A percentile compares a stretch with the other conserved stretches of the same genome.
These are phyloP conservation scores for Rhizopus microsporus DNA, from an alignment of 371 early-diverging fungal genomes.

Conservation along the genomic window DNA sequence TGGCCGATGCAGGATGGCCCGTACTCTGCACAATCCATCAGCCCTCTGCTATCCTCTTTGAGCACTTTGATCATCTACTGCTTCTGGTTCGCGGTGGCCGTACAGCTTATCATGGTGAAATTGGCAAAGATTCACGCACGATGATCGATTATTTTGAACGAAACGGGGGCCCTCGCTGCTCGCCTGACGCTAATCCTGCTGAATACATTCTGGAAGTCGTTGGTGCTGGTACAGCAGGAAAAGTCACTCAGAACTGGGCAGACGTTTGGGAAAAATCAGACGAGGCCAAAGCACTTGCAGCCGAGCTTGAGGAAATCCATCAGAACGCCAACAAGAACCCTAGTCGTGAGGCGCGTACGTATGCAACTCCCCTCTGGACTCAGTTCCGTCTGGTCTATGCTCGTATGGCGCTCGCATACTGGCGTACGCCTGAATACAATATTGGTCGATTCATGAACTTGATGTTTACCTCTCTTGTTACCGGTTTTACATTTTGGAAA, in stretches of 20 bases:
- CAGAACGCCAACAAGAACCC: constrained; percentile 7
- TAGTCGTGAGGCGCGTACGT: constrained; percentile 17
- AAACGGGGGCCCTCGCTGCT: constrained; percentile 52
- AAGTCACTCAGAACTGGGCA: constrained; percentile 52
- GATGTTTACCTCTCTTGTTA: constrained; percentile 44
- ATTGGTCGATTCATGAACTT: constrained; percentile 49
- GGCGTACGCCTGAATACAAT: constrained; percentile 62
- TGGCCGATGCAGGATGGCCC: constrained; percentile 63
- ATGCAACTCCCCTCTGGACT: constrained; percentile 30
- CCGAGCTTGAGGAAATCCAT: constrained; percentile 22
- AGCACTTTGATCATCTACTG: constrained; percentile 63
- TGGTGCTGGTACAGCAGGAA: constrained; percentile 47
- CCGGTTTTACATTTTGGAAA: constrained; percentile 61
- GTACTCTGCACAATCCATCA: constrained; percentile 68
- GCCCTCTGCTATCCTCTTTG: constrained; percentile 62
- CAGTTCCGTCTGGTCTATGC: constrained; percentile 43
- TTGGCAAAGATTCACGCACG: constrained; percentile 51
- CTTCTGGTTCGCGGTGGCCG: constrained; percentile 71
- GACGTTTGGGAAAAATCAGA: constrained; percentile 45
- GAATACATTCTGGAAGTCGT: constrained; percentile 47
- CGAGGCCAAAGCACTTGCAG: constrained; percentile 24
- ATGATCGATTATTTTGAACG: constrained; percentile 59
- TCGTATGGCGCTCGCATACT: constrained; percentile 57
- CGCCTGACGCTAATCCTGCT: constrained; percentile 49
- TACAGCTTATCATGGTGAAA: constrained; percentile 60